Conservation (phyloP, 164 flowering plant species). For the Nymphaea thermarum region DNA sequence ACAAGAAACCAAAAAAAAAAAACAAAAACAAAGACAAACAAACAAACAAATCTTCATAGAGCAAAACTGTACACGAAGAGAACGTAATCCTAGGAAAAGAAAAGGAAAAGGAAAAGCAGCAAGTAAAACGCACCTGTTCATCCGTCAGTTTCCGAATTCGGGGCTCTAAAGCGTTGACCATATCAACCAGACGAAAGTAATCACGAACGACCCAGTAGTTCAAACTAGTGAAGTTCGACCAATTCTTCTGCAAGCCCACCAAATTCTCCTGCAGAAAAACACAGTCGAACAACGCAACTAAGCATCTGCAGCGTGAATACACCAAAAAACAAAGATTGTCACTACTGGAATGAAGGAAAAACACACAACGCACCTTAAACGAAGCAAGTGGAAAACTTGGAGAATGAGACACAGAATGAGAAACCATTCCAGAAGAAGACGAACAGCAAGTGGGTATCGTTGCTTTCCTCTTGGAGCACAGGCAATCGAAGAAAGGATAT, state of each 20-base stretch:
- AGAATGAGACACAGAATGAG: no score
- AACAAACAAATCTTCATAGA: not conserved
- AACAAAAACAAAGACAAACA: not conserved
- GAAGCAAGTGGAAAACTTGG: no score
- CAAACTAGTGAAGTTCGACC: slow-evolving; percentile 44
- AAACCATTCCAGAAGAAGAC: no score
- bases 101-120: not conserved
- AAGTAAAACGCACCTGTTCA: slow-evolving; percentile 40
- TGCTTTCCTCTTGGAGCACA: no score
- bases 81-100: not conserved
- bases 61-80: not conserved
- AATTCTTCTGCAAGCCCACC: slow-evolving; percentile 25
- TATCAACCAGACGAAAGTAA: slow-evolving; percentile 62
- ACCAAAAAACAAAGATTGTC: no score
- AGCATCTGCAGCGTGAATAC: not conserved
- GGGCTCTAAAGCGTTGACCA: slow-evolving; percentile 66
- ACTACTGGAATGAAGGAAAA: no score
- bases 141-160: slow-evolving; percentile 49
- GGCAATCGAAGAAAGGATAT: no score
- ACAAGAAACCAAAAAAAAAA: not conserved
- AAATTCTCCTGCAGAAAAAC: slow-evolving; percentile 26
- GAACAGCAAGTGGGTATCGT: no score
- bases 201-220: slow-evolving; percentile 86
- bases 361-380: no score
- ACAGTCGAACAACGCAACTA: not conserved